Conservation (phyloP, 2,329 filamentous ascomycete species). For the Harringtonia aguacate region DNA sequence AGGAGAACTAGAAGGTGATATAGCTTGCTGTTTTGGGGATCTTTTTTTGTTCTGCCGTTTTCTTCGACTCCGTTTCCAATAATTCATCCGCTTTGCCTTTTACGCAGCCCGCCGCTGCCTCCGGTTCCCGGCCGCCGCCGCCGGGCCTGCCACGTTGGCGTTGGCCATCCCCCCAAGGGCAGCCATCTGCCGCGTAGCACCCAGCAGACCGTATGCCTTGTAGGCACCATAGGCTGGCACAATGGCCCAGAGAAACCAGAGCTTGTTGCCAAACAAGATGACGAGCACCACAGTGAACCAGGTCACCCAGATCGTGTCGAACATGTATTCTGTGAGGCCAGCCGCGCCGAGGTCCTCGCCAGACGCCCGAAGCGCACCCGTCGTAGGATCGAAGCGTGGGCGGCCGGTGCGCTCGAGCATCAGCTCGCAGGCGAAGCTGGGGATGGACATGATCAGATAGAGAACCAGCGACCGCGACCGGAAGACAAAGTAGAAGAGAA, state of each 20-base stretch:
- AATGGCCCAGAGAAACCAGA: conserved; percentile 43
- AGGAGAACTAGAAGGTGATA: too few relatives aligned
- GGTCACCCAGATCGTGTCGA: conserved; percentile 92
- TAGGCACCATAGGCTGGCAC: conserved; percentile 46
- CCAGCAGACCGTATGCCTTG: conserved; percentile 42
- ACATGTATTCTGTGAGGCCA: conserved; percentile 95
- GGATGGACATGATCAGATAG: conserved; percentile 64
- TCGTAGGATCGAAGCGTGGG: conserved; percentile 56
- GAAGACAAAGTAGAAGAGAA: conserved; percentile 59
- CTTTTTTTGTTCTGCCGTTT: too few relatives aligned
- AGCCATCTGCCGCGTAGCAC: conserved; percentile 43
- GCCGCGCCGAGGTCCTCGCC: conserved; percentile 83
- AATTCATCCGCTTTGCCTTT: background rate
- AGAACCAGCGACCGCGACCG: conserved; percentile 51
- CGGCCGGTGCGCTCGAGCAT: conserved; percentile 78
- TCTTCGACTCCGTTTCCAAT: too few relatives aligned
- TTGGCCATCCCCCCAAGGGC: conserved; percentile 32
- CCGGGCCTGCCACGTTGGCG: conserved; percentile 19
- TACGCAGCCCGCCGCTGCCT: conserved; percentile 44
- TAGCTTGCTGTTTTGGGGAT: too few relatives aligned
- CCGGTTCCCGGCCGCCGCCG: conserved; percentile 31
- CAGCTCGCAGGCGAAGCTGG: conserved; percentile 70
- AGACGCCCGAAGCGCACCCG: conserved; percentile 57
- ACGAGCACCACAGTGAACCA: conserved; percentile 69
- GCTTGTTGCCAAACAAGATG: conserved; percentile 70